These are phyloP conservation scores for Benincasa hispida DNA, from an alignment of 306 rosid genomes.

Conservation along the genomic window DNA sequence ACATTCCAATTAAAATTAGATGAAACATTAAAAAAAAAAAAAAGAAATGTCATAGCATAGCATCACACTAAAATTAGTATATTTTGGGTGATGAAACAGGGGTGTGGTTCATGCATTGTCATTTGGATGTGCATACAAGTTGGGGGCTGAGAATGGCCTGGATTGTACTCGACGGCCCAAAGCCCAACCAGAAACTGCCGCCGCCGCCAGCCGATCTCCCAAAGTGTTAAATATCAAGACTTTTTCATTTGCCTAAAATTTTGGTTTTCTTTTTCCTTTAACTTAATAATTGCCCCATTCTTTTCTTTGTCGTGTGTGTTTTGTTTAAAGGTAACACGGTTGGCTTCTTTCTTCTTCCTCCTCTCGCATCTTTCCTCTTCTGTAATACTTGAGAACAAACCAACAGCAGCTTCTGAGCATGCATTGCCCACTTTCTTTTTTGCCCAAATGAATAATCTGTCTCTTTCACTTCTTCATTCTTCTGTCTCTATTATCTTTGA, in stretches of 20 bases:
- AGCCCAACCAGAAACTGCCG: conserved; percentile 50
- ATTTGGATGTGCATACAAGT: conserved; percentile 74
- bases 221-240: conserved; percentile 27
- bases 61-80: too few species aligned
- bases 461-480: not conserved
- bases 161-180: conserved; percentile 58
- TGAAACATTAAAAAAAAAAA: too few species aligned
- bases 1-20: too few species aligned
- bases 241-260: conserved; percentile 10
- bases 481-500: not conserved
- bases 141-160: conserved; percentile 90
- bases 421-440: too few species aligned
- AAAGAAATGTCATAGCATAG: too few species aligned
- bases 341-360: not conserved
- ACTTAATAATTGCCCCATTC: not conserved
- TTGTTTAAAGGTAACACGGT: not conserved
- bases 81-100: conserved; percentile 26
- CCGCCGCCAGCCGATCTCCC: conserved; percentile 90
- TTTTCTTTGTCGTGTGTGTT: not conserved
- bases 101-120: conserved; percentile 91
- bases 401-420: not conserved
- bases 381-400: not conserved
- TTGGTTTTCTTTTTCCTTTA: not conserved
- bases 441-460: not conserved
- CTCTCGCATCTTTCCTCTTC: not conserved